phyloP scores from a whole-genome alignment of 352 stramenopile species.

The Phytopythium boreale region DNA sequence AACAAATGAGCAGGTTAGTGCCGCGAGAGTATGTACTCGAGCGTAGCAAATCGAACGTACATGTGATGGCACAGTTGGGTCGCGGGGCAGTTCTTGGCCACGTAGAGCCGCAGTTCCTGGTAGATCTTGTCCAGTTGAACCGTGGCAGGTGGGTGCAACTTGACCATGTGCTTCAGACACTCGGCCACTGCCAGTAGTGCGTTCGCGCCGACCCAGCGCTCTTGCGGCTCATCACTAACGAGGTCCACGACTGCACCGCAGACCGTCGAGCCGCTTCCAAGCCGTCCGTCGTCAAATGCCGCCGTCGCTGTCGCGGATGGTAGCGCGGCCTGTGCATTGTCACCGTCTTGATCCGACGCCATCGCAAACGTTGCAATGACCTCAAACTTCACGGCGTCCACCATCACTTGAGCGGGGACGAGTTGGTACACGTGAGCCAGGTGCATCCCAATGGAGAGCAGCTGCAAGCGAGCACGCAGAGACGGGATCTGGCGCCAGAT shows the following conservation, averaged over 20 bases:
- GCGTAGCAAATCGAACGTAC: neutral
- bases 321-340: conserved; percentile 3
- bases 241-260: conserved; percentile 1
- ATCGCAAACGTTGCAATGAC: conserved; percentile 6
- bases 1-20: conserved; percentile 1
- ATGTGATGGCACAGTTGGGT: conserved; percentile 1
- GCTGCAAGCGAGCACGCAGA: conserved; percentile 44
- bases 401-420: conserved; percentile 30
- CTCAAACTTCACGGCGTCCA: conserved; percentile 44
- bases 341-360: conserved; percentile 12
- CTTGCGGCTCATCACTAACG: conserved; percentile 10
- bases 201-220: conserved; percentile 15
- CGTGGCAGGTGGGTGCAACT: conserved; percentile 21
- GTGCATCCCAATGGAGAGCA: conserved; percentile 54
- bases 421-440: conserved; percentile 31
- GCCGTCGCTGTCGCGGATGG: neutral
- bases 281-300: conserved; percentile 39
- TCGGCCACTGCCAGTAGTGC: conserved; percentile 35
- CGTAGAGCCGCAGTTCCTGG: conserved; percentile 21
- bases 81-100: neutral
- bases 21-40: neutral
- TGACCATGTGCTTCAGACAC: conserved; percentile 30
- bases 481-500: conserved; percentile 46
- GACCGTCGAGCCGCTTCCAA: conserved; percentile 18
- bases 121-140: conserved; percentile 24